phyloP scores from a whole-genome alignment of 176 grass and related monocot genomes.

The Phoenix roebelenii region DNA sequence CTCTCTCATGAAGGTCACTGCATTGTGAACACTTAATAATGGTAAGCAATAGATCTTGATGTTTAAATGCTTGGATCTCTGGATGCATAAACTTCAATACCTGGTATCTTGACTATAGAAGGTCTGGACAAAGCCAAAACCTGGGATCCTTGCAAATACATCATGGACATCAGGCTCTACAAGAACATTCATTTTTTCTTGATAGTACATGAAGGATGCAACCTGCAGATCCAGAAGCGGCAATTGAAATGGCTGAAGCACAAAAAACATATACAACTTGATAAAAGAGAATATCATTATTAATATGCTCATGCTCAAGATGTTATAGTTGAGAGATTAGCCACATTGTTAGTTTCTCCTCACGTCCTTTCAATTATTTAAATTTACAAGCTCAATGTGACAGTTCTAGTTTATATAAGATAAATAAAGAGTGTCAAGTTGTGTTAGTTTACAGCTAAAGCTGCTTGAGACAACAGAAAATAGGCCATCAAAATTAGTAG shows the following conservation, averaged over 20 bases:
- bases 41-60: conserved; percentile 14
- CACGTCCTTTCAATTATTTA: too few relatives aligned
- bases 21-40: conserved; percentile 18
- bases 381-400: too few relatives aligned
- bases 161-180: conserved; percentile 99
- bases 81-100: conserved; percentile 24
- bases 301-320: too few relatives aligned
- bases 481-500: too few relatives aligned
- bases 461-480: too few relatives aligned
- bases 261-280: not conserved
- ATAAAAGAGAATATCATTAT: not conserved
- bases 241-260: not conserved
- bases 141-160: conserved; percentile 95
- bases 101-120: conserved; percentile 96
- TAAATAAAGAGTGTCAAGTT: too few relatives aligned
- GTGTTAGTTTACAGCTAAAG: too few relatives aligned
- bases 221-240: conserved; percentile 32
- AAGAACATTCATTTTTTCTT: conserved; percentile 99
- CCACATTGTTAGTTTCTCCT: too few relatives aligned
- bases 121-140: conserved; percentile 98
- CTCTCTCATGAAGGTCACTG: conserved; percentile 94
- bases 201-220: conserved; percentile 77
- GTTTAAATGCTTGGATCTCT: conserved; percentile 10
- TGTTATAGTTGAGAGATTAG: too few relatives aligned
- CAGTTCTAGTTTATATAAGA: too few relatives aligned